Evolutionary conservation across 1,139 yeast species (phyloP).

Genomic region (Zygosaccharomyces sapae): DNA sequence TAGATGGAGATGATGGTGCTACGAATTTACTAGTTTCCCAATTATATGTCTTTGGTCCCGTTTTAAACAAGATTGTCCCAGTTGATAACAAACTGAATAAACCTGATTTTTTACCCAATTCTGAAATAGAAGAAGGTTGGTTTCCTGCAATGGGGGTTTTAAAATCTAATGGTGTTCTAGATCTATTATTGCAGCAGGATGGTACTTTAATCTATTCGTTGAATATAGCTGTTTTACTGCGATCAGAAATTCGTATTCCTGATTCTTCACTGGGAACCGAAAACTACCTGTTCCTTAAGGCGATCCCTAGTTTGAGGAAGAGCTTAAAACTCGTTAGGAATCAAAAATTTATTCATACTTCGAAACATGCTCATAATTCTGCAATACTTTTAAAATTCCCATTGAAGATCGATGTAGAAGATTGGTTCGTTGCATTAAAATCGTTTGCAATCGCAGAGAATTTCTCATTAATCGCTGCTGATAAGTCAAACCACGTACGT

Average conservation of each 20-base stretch:
- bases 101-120: conserved; percentile 14
- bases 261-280: conserved; percentile 63
- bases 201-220: conserved; percentile 63
- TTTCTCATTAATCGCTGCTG: conserved; percentile 28
- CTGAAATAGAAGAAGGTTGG: conserved; percentile 55
- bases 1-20: conserved; percentile 31
- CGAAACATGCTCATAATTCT: conserved; percentile 17
- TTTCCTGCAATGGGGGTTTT: conserved; percentile 71
- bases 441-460: conserved; percentile 63
- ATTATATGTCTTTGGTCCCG: conserved; percentile 60
- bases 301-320: conserved; percentile 48
- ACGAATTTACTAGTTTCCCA: conserved; percentile 53
- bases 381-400: conserved; percentile 61
- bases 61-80: conserved; percentile 43
- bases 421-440: conserved; percentile 74
- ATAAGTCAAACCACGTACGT: conserved; percentile 38
- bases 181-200: conserved; percentile 60
- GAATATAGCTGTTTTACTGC: conserved; percentile 51
- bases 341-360: conserved; percentile 26
- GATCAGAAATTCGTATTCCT: conserved; percentile 65
- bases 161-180: conserved; percentile 61
- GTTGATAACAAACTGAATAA: conserved; percentile 26
- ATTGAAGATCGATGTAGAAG: conserved; percentile 68
- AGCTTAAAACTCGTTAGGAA: conserved; percentile 18
- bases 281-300: conserved; percentile 57